Base-by-base conservation (phyloP, 345 rosid species). In the Euclidium syriacum region DNA sequence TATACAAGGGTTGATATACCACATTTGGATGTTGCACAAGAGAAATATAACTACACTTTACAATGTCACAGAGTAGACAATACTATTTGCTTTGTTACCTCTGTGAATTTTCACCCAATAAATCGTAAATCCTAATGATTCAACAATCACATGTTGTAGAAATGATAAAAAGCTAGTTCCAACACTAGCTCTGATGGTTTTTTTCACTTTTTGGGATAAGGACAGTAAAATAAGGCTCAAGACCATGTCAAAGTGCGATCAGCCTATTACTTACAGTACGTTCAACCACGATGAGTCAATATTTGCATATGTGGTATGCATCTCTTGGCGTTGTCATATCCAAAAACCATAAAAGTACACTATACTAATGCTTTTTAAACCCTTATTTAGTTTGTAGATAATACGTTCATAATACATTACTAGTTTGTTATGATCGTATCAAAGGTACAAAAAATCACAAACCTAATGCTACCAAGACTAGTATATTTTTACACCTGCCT, bases 161-260 rank as follows among this genome's bases (percentile, higher is more conserved):
- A 89, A 86, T 71, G 97, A 87, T 62, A 95, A n/a, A n/a, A n/a
- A n/a, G n/a, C 99, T 16, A 88, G 90, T 81, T 92, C 97, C 34
- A 95, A 97, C 27, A 90, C 99, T 30, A 95, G 99, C 26, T 95
- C 99, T 11, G 97, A 95, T 71, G 99, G 97, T n/a, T 30, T 86
- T 95, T 48, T 90, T 95, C 75, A 87, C 86, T 64, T 95, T 95
- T 68, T 95, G 99, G 99, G 99, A 95, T 78, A 95, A 95, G 82
- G 99, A 95, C 66, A 95, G 97, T 62, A 95, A 95, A 71, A 97
- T 90, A 69, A 81, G 97, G 57, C 87, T 95, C 16, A 95, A 95
- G 99, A 97, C 97, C 35, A 85, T 87, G 96, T 41, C 84, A 46
- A 81, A 96, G 72, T 94, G 99, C 76, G 75, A 77, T 51, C 96